A percentile compares a stretch with the other conserved stretches of the same genome.
These are phyloP conservation scores for Colletotrichum horii DNA, from an alignment of 2,329 filamentous ascomycete species.

Conservation along the genomic window DNA sequence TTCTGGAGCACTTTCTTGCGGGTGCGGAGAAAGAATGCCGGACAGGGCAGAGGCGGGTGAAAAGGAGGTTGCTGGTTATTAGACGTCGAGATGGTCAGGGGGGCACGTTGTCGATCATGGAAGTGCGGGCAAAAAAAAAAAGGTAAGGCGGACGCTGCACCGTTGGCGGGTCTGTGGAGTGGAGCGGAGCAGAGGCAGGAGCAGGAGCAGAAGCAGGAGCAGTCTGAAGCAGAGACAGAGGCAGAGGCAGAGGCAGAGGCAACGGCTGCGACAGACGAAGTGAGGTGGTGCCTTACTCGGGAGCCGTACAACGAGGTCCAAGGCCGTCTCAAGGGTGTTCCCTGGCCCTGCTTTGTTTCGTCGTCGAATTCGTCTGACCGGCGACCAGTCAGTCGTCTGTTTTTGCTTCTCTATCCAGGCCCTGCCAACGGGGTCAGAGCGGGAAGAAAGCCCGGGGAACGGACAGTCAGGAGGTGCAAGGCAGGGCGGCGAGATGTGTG, in stretches of 20 bases:
- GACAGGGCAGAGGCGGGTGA: not conserved
- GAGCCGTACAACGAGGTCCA: not conserved
- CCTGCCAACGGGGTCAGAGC: slow-evolving; percentile 3
- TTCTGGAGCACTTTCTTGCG: not conserved
- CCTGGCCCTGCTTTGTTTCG: slow-evolving; percentile 20
- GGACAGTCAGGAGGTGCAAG: not conserved
- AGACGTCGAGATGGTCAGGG: slow-evolving; percentile 13
- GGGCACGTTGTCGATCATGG: slow-evolving; percentile 17
- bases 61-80: slow-evolving; percentile 11
- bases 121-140: slow-evolving; percentile 9
- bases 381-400: slow-evolving; percentile 12
- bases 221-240: not conserved
- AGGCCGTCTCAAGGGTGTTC: slow-evolving; percentile 12
- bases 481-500: not conserved
- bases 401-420: not conserved
- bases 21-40: not conserved
- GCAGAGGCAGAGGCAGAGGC: not conserved
- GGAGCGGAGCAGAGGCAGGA: not conserved
- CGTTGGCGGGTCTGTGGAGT: slow-evolving; percentile 17
- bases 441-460: not conserved
- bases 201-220: not conserved
- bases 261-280: not conserved
- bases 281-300: not conserved
- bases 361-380: slow-evolving; percentile 18
- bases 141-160: slow-evolving; percentile 1